These are phyloP conservation scores for Aotearoamyces nothofagi DNA, from an alignment of 2,329 filamentous ascomycete genomes.

Conservation along the genomic window DNA sequence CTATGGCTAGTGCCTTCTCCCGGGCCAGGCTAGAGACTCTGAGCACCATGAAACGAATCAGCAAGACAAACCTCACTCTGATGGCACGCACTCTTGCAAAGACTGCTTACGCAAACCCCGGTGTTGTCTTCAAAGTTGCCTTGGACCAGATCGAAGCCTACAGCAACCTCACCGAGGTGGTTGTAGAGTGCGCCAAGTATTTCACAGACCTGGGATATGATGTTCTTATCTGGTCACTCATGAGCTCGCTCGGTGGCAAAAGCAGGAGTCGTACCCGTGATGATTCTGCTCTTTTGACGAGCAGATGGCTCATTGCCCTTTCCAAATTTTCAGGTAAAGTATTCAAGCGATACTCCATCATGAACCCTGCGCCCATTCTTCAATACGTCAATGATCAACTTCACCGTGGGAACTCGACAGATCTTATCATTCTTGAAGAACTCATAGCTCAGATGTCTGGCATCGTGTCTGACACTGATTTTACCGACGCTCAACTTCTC, in stretches of 20 bases:
- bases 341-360: conserved; percentile 70
- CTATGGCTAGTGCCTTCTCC: conserved; percentile 66
- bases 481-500: conserved; percentile 75
- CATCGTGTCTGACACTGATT: conserved; percentile 72
- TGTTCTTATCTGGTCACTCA: conserved; percentile 80
- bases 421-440: conserved; percentile 83
- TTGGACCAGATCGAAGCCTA: conserved; percentile 88
- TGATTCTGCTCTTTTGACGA: conserved; percentile 57
- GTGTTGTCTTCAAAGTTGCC: conserved; percentile 79
- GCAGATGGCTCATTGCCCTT: conserved; percentile 80
- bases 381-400: conserved; percentile 84
- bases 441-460: conserved; percentile 88
- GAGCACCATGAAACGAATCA: conserved; percentile 77
- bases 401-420: conserved; percentile 67
- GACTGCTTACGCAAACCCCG: conserved; percentile 80
- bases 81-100: conserved; percentile 87
- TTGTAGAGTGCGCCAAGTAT: conserved; percentile 88
- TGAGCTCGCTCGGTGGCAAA: conserved; percentile 55
- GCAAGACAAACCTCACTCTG: conserved; percentile 68
- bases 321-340: conserved; percentile 84
- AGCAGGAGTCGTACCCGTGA: conserved; percentile 47
- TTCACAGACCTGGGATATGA: conserved; percentile 90
- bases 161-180: conserved; percentile 83
- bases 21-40: conserved; percentile 66
- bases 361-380: conserved; percentile 73